Evolutionary conservation across 257 asterid species (phyloP), one percentile per base, ranked within the genome.

Genomic region (Fraxinus americana): DNA sequence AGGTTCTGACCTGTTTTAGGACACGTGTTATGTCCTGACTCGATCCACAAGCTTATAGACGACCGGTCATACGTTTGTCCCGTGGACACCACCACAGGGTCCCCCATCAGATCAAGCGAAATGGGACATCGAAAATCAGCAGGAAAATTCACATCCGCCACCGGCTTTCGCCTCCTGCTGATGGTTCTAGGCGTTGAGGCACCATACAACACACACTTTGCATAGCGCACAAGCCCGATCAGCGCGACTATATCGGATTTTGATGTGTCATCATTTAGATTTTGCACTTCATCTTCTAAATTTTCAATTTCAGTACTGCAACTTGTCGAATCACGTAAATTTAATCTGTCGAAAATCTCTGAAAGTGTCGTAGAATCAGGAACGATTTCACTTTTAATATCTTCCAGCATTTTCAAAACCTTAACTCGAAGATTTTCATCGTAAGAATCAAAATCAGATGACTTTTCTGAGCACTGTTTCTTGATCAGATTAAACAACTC

Each of bases 61-160:
- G 86, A 65, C 73, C 95, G 88, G 70, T 94, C 97, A 78, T 92
- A 94, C 1, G 97, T 94, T 48, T 94, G 98, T 4, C 97, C 98
- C 14, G 98, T 94, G 84, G 95, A 84, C 65, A 89, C 91, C 81
- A 94, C 98, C 81, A 89, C 98, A 43, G 97, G 98, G 76, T 94
- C 97, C 45, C 86, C 85, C 90, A 94, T 92, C 87, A 94, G 59
- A 77, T 92, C 97, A 17, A 93, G 90, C 11, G 95, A 87, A 7
- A 93, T 88, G 1, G 98, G 97, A 77, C 98, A 94, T 80, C 97
- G 85, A 84, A 92, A 94, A 76, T 94, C 98, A 57, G 89, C 87
- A 12, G 97, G 98, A 13, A 90, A 29, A 63, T 74, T 85, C 35
- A 82, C 77, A 71, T 94, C 97, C 39, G 83, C 83, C 70, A 85